Conservation (phyloP, 768 basidiomycete species). For the Pisolithus albus region DNA sequence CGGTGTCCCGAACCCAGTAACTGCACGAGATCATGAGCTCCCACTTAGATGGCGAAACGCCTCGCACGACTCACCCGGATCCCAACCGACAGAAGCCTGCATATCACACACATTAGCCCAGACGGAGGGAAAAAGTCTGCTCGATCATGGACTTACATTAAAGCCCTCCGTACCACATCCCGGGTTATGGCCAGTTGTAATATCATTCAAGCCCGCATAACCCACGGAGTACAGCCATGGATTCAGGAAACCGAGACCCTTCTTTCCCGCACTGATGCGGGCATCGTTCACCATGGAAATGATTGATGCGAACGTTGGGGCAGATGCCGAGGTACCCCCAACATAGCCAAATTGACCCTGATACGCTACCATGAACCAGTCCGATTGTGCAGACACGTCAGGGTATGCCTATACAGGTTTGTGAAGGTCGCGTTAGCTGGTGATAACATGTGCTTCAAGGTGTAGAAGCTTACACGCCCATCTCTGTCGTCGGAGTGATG, state of each 20-base stretch:
- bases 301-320: slow-evolving; percentile 59
- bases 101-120: neutral
- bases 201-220: slow-evolving; percentile 42
- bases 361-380: slow-evolving; percentile 42
- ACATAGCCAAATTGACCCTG: slow-evolving; percentile 33
- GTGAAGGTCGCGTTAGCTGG: neutral
- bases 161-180: slow-evolving; percentile 62
- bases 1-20: slow-evolving; percentile 52
- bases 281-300: slow-evolving; percentile 63
- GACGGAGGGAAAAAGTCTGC: neutral
- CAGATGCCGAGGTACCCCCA: slow-evolving; percentile 59
- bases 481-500: slow-evolving; percentile 24
- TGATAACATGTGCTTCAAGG: neutral
- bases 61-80: slow-evolving; percentile 38
- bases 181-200: slow-evolving; percentile 49
- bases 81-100: slow-evolving; percentile 52
- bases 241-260: slow-evolving; percentile 61
- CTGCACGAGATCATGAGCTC: slow-evolving; percentile 20
- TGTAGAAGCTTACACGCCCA: slow-evolving; percentile 43
- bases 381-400: slow-evolving; percentile 59
- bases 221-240: slow-evolving; percentile 46
- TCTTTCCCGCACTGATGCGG: slow-evolving; percentile 35
- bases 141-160: slow-evolving; percentile 37
- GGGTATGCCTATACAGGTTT: slow-evolving; percentile 39
- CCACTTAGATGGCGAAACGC: slow-evolving; percentile 3